Percentiles rank a stretch among this genome's conserved stretches.
Conservation (phyloP, 768 basidiomycete genomes). For the Tricholoma saponaceum region DNA sequence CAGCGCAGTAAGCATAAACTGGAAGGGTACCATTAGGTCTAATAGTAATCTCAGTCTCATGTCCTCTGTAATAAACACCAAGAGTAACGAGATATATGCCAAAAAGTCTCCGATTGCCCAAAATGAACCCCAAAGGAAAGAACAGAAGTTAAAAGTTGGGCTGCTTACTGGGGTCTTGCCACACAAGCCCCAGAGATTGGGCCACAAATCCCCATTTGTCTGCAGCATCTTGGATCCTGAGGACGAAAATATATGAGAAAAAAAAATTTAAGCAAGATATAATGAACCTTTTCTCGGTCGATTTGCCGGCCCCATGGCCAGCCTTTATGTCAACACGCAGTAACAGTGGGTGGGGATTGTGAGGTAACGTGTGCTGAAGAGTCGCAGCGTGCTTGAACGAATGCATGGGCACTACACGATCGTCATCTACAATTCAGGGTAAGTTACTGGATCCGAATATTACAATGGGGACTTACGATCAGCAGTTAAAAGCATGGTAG, state of each 20-base stretch:
- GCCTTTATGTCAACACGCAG: slow-evolving; percentile 77
- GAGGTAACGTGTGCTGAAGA: slow-evolving; percentile 60
- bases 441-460: not conserved
- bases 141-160: slow-evolving; percentile 12
- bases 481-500: slow-evolving; percentile 75
- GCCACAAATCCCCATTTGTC: slow-evolving; percentile 79
- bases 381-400: slow-evolving; percentile 81
- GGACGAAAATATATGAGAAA: slow-evolving; percentile 7
- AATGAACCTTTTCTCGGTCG: slow-evolving; percentile 59
- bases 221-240: slow-evolving; percentile 69
- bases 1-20: not conserved
- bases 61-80: slow-evolving; percentile 3
- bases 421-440: slow-evolving; percentile 51
- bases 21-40: not conserved
- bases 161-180: slow-evolving; percentile 26
- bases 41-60: slow-evolving; percentile 5
- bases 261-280: not conserved
- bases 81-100: slow-evolving; percentile 7
- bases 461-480: slow-evolving; percentile 52
- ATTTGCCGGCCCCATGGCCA: slow-evolving; percentile 79
- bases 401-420: slow-evolving; percentile 84
- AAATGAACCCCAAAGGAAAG: slow-evolving; percentile 7
- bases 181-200: slow-evolving; percentile 54
- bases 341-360: slow-evolving; percentile 71
- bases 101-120: slow-evolving; percentile 4